A percentile compares a stretch with the other conserved stretches of the same genome.
These are phyloP conservation scores for Stephanodiscus triporus DNA, from an alignment of 108 stramenopile genomes.

Conservation along the genomic window DNA sequence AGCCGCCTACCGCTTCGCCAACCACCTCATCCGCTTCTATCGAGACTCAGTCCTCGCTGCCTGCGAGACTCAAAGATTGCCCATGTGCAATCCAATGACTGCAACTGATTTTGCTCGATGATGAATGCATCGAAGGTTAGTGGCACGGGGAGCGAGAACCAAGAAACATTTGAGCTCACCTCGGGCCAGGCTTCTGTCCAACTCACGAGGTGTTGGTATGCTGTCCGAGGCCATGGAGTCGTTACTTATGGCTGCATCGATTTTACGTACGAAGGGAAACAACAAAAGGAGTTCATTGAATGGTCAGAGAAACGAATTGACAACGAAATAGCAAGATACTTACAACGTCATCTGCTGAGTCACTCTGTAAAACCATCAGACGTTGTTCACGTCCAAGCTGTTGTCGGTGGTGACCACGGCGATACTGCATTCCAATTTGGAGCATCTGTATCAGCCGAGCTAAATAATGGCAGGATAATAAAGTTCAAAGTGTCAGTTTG, in stretches of 20 bases:
- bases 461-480: neutral
- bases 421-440: neutral
- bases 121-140: neutral
- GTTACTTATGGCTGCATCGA: neutral
- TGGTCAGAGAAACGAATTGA: neutral
- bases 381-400: neutral
- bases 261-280: neutral
- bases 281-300: neutral
- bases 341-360: constrained; percentile 1
- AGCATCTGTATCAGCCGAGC: neutral
- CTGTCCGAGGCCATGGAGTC: neutral
- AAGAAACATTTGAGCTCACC: neutral
- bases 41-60: neutral
- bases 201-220: neutral
- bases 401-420: neutral
- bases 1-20: too few species aligned
- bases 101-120: neutral
- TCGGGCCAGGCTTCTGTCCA: neutral
- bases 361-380: neutral
- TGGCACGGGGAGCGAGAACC: neutral
- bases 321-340: neutral
- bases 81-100: neutral
- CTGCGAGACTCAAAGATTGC: neutral
- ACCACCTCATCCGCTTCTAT: neutral
- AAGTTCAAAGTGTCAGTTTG: neutral